Percentiles rank a stretch among this genome's conserved stretches.
Conservation (phyloP, 495 filamentous ascomycete species). For the Delitschia confertaspora region DNA sequence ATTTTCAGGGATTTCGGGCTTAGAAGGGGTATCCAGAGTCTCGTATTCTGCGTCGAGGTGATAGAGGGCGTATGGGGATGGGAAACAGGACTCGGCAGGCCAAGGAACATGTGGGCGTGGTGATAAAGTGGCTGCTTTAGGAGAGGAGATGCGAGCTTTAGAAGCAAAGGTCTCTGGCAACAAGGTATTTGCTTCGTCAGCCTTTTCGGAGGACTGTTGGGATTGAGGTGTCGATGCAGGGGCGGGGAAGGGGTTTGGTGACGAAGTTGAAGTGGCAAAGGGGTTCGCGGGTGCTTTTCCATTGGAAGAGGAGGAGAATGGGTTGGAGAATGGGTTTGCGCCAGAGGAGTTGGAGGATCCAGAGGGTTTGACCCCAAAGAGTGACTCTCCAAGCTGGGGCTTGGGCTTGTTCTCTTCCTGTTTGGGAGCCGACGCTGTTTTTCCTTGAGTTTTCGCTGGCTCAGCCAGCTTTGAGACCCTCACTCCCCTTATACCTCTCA, state of each 20-base stretch:
- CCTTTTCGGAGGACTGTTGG: slow-evolving; percentile 26
- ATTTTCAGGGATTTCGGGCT: slow-evolving; percentile 36
- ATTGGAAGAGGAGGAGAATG: slow-evolving; percentile 12
- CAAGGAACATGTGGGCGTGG: slow-evolving; percentile 52
- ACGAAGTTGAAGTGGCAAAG: slow-evolving; percentile 38
- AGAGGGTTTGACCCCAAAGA: slow-evolving; percentile 25
- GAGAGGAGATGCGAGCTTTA: slow-evolving; percentile 48
- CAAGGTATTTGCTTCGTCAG: slow-evolving; percentile 21
- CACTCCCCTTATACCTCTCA: slow-evolving; percentile 61
- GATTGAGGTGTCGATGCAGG: slow-evolving; percentile 27
- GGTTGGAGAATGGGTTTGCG: slow-evolving; percentile 25
- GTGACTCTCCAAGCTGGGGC: slow-evolving; percentile 31
- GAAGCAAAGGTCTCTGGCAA: slow-evolving; percentile 68
- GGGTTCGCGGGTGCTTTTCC: slow-evolving; percentile 33
- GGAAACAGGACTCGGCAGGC: slow-evolving; percentile 57
- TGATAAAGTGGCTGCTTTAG: slow-evolving; percentile 25
- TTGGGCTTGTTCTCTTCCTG: slow-evolving; percentile 22
- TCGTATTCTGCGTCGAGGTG: slow-evolving; percentile 93
- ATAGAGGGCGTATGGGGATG: slow-evolving; percentile 61
- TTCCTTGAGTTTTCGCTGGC: slow-evolving; percentile 19
- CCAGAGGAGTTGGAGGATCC: slow-evolving; percentile 1
- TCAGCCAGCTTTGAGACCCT: slow-evolving; percentile 38
- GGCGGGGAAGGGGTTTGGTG: slow-evolving; percentile 51
- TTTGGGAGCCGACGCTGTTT: slow-evolving; percentile 29
- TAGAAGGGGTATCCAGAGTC: slow-evolving; percentile 51